phyloP scores from a whole-genome alignment of 2,329 filamentous ascomycete species.

The Aspergillus persii region DNA sequence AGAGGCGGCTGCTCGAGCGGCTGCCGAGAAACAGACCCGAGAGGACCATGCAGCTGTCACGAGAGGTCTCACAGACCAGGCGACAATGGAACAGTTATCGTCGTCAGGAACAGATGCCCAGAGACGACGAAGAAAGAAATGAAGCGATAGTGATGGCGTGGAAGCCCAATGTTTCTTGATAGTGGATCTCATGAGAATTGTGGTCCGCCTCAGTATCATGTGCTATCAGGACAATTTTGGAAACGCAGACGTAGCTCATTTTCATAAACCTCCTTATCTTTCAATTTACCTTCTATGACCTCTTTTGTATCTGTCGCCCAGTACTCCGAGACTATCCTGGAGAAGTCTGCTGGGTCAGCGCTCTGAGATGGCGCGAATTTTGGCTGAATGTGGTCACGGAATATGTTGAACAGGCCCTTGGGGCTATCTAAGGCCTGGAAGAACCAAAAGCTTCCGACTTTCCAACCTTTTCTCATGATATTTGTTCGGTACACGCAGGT shows the following conservation, averaged over 20 bases:
- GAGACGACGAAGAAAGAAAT: no score
- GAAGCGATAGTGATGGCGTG: no score
- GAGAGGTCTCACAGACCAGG: no score
- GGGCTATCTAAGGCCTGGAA: not conserved
- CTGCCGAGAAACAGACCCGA: no score
- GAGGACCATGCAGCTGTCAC: no score
- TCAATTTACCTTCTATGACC: not conserved
- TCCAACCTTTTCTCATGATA: not conserved
- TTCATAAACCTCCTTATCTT: slow-evolving; percentile 1
- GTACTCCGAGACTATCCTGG: not conserved
- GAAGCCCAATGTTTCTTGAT: no score
- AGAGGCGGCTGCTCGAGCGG: no score
- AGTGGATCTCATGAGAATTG: no score
- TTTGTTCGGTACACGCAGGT: not conserved
- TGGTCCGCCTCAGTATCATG: no score
- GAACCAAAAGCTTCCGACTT: slow-evolving; percentile 1
- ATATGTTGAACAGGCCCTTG: not conserved
- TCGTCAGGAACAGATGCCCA: no score
- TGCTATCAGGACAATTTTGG: no score
- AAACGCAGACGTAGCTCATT: not conserved
- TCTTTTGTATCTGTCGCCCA: not conserved
- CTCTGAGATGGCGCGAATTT: not conserved
- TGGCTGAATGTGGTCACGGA: not conserved
- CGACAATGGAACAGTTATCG: no score
- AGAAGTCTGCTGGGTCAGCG: not conserved